Evolutionary conservation across 345 rosid species (phyloP), one percentile per base, ranked within the genome.

Genomic region (Nasturtium officinale): DNA sequence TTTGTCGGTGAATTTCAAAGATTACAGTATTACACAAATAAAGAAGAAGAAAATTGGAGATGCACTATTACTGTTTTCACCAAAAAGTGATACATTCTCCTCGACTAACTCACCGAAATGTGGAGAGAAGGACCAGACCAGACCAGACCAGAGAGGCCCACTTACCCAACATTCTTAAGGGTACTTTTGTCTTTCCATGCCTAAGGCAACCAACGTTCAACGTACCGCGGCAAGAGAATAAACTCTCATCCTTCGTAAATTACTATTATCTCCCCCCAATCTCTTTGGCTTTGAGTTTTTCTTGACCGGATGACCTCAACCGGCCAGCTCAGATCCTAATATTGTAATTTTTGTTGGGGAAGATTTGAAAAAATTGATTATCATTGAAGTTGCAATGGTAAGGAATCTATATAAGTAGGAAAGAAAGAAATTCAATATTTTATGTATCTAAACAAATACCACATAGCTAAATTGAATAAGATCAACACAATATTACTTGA

Each of bases 1-100:
- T 40, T 60, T 60, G 69, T 51, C 30, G 38, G 55, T 75, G 69
- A 75, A 51, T 29, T 18, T 16, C 6, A 42, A 55, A 29, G 64
- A 73, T 55, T 16, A 48, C 35, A n/a, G n/a, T n/a, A n/a, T n/a
- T n/a, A n/a, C n/a, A n/a, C n/a, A n/a, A n/a, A n/a, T n/a, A 30
- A 64, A 11, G 7, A 9, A 35, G 38, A 63, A 38, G 30, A 47
- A 47, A 58, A 66, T 56, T 56, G 61, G 20, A 56, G 61, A 59
- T 50, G 57, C 26, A 42, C 15, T 51, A 50, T 67, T 52, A 40
- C 59, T 20, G 37, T 42, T 67, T 60, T 60, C 61, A 60, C 7
- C 29, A 23, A 63, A 73, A 74, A 67, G 67, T 58, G 61, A 66
- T 59, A 48, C 78, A 67, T 67, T 75, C 73, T 75, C 78, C 67